Evolutionary conservation across 345 rosid genomes (phyloP).

Genomic region (Ceriops decandra): DNA sequence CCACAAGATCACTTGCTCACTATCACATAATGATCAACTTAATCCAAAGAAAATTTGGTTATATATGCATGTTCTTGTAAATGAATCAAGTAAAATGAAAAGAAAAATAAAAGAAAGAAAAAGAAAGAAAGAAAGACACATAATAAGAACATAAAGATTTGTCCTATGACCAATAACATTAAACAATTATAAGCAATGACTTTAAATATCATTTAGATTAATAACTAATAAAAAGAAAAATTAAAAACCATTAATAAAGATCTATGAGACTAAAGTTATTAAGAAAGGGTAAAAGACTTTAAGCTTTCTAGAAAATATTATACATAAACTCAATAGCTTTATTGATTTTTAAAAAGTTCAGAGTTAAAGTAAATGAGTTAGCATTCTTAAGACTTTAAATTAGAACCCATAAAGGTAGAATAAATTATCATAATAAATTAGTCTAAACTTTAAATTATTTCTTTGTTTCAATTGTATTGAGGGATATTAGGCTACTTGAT

Average conservation of each 20-base stretch:
- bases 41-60: neutral
- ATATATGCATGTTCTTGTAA: too few species aligned
- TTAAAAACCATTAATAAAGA: conserved; percentile 15
- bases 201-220: conserved; percentile 25
- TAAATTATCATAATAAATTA: too few species aligned
- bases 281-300: conserved; percentile 12
- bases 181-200: neutral
- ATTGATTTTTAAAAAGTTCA: too few species aligned
- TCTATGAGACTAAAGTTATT: conserved; percentile 6
- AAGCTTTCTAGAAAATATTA: conserved; percentile 18
- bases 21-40: conserved; percentile 5
- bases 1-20: neutral
- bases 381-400: too few species aligned
- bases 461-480: too few species aligned
- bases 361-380: too few species aligned
- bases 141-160: neutral
- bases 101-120: too few species aligned
- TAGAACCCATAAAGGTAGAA: too few species aligned
- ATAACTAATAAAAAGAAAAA: conserved; percentile 4
- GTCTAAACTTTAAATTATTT: too few species aligned
- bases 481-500: too few species aligned
- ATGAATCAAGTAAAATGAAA: neutral
- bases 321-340: neutral
- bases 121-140: neutral
- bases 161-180: conserved; percentile 11